phyloP scores from a whole-genome alignment of 2,329 filamentous ascomycete genomes.

The Arthrobotrys megalospora region DNA sequence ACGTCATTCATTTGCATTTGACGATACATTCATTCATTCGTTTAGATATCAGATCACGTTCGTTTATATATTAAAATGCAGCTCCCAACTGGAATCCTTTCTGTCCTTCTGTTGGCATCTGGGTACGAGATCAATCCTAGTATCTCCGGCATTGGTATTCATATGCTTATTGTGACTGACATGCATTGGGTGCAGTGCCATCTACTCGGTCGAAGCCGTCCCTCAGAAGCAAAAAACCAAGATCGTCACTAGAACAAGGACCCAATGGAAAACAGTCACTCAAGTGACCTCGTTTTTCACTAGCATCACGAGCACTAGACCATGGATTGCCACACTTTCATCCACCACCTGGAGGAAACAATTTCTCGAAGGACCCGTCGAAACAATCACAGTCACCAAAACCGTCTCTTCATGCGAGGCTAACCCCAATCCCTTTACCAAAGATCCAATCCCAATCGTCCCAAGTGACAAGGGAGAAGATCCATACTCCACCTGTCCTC shows the following conservation, averaged over 20 bases:
- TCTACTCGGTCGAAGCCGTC: neutral
- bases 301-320: neutral
- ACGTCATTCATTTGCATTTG: conserved; percentile 1
- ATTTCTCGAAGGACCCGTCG: neutral
- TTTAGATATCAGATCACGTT: neutral
- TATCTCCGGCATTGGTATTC: too few species aligned
- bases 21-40: neutral
- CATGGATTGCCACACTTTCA: neutral
- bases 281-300: neutral
- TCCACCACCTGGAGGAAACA: neutral
- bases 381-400: neutral
- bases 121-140: neutral
- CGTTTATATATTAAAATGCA: conserved; percentile 5
- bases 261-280: neutral
- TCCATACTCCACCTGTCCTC: conserved; percentile 11
- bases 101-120: conserved; percentile 1
- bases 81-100: neutral
- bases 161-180: neutral
- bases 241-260: neutral
- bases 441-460: conserved; percentile 6
- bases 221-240: neutral
- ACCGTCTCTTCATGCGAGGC: conserved; percentile 3
- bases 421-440: neutral
- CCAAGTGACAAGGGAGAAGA: neutral
- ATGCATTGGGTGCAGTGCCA: conserved; percentile 1